Conservation (phyloP, 805 yeast species). For the Candida montana region DNA sequence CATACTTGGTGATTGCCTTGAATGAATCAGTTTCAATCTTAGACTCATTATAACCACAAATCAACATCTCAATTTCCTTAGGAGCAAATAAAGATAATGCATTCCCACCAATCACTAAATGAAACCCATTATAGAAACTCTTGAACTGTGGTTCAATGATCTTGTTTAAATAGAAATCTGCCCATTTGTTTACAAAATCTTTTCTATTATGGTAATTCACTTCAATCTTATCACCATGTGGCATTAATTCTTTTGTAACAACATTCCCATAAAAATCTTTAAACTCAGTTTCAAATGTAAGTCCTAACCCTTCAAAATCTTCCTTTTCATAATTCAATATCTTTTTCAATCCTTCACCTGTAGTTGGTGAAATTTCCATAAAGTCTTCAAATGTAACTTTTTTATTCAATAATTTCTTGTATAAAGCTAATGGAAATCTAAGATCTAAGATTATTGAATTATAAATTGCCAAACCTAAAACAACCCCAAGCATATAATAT, state of each 20-base stretch:
- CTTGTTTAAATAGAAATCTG: constrained; percentile 52
- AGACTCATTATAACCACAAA: constrained; percentile 63
- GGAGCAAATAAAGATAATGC: constrained; percentile 77
- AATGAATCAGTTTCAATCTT: constrained; percentile 62
- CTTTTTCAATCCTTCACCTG: constrained; percentile 46
- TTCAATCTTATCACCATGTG: constrained; percentile 46
- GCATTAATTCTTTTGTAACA: constrained; percentile 45
- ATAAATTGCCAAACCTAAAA: constrained; percentile 84
- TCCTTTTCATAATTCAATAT: constrained; percentile 39
- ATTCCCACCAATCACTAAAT: constrained; percentile 70
- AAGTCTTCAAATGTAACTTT: constrained; percentile 60
- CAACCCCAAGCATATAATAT: constrained; percentile 77
- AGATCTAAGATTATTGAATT: constrained; percentile 84
- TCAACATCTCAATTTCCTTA: constrained; percentile 70
- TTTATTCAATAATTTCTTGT: constrained; percentile 61
- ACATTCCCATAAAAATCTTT: constrained; percentile 41
- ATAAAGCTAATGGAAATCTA: constrained; percentile 68
- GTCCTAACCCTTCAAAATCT: constrained; percentile 44
- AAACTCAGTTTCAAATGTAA: constrained; percentile 59
- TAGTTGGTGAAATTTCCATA: constrained; percentile 59
- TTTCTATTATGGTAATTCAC: constrained; percentile 59
- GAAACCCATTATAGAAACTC: constrained; percentile 67
- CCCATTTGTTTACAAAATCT: constrained; percentile 58
- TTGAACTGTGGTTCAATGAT: constrained; percentile 48
- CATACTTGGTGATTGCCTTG: constrained; percentile 67